Base-by-base conservation (phyloP, 352 stramenopile species). In the Phytopythium montanum region DNA sequence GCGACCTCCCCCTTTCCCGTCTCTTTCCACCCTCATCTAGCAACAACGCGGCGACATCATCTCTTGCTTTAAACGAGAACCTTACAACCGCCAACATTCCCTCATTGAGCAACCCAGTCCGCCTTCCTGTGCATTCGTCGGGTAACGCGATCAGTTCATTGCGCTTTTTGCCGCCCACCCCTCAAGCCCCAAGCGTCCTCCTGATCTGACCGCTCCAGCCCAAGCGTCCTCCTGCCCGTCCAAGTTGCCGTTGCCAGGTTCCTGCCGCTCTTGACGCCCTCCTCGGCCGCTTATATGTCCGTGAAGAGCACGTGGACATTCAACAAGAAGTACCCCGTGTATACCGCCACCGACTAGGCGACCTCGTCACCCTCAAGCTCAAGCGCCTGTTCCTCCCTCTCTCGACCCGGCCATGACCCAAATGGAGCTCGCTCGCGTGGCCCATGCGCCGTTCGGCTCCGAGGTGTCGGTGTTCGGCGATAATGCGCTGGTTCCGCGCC, bases 271-370 rank as follows among this genome's bases (percentile, higher is more conserved):
- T 26, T 54, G 31, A 58, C 58, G 29, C 33, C 14, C 16, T 46
- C 21, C 50, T 34, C 41, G n/a, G 23, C 28, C 42, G 64, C 53
- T 75, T 90, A 69, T 70, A 91, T 91, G 81, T 88, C 79, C 62
- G 81, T 87, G 70, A 91, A 91, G 79, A 76, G 81, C 68, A 75
- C 78, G 65, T 91, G 81, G 81, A 91, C 70, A 62, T 91, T 81
- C 61, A 91, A 89, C 75, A 91, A 91, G 69, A 91, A 91, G 71
- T 91, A 91, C 79, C 64, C 79, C 61, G 75, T 83, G 62, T 87
- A 81, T 73, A 79, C 70, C 67, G 69, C 81, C 64, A 81, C 65
- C 58, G 73, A 89, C 75, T 91, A 91, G 67, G 29, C 59, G 28
- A 23, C 29, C 16, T 28, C 41, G 38, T 21, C 38, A n/a, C 16